Evolutionary conservation across 2,329 filamentous ascomycete species (phyloP).

Genomic region (Penicillium sp.): DNA sequence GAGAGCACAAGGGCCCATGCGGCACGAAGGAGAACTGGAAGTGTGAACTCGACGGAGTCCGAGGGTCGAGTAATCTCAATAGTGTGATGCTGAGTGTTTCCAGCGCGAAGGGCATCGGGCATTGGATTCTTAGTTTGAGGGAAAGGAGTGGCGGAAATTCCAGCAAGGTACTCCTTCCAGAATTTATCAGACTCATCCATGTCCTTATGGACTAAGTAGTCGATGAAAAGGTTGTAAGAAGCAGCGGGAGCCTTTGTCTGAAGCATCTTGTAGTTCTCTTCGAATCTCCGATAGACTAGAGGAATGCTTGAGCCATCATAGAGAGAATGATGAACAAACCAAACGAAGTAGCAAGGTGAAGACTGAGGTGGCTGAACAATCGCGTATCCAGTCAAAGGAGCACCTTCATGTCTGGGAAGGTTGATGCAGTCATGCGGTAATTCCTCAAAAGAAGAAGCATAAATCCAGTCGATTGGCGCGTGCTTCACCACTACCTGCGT

Average conservation of each 20-base stretch:
- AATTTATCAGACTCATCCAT: slow-evolving; percentile 26
- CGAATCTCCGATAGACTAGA: slow-evolving; percentile 33
- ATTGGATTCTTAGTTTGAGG: slow-evolving; percentile 22
- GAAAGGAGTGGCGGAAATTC: slow-evolving; percentile 25
- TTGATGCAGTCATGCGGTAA: slow-evolving; percentile 21
- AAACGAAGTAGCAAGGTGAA: slow-evolving; percentile 38
- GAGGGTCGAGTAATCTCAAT: slow-evolving; percentile 17
- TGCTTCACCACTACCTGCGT: slow-evolving; percentile 38
- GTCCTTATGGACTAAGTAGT: slow-evolving; percentile 25
- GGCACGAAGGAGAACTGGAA: slow-evolving; percentile 48
- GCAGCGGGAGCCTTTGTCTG: slow-evolving; percentile 7
- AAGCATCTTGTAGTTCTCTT: slow-evolving; percentile 28
- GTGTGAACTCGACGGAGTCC: slow-evolving; percentile 31
- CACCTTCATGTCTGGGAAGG: slow-evolving; percentile 32
- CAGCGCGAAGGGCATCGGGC: slow-evolving; percentile 17
- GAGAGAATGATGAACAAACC: slow-evolving; percentile 48
- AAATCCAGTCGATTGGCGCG: slow-evolving; percentile 31
- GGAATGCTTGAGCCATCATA: slow-evolving; percentile 47
- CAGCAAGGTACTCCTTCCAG: slow-evolving; percentile 28
- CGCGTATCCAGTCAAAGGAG: slow-evolving; percentile 29
- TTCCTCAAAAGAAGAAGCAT: slow-evolving; percentile 22
- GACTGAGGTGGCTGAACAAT: slow-evolving; percentile 26
- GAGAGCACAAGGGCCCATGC: slow-evolving; percentile 49
- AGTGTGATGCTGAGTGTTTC: slow-evolving; percentile 21
- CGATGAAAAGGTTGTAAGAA: slow-evolving; percentile 28